Evolutionary conservation across 192 early-diverging fungal species (phyloP).

Genomic region (Mortierella antarctica): DNA sequence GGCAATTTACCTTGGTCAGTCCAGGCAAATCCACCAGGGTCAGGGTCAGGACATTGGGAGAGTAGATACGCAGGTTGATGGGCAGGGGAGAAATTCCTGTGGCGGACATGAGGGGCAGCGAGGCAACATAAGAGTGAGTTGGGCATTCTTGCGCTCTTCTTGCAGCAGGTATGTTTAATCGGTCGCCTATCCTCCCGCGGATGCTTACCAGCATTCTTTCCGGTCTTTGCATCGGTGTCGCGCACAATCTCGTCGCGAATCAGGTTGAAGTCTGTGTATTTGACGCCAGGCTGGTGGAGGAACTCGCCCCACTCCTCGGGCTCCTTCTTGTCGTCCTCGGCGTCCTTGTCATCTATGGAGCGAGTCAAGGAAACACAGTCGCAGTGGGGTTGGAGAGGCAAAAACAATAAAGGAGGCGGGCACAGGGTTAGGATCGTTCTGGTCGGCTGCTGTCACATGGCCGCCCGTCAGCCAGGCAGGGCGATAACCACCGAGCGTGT

Average conservation of each 20-base stretch:
- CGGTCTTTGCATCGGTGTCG: constrained; percentile 92
- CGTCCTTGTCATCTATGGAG: constrained; percentile 1
- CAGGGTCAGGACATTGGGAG: constrained; percentile 97
- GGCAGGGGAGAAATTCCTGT: constrained; percentile 91
- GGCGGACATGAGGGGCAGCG: too few species aligned
- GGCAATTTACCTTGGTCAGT: constrained; percentile 81
- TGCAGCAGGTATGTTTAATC: not conserved
- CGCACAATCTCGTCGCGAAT: constrained; percentile 96
- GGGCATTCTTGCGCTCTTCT: not conserved
- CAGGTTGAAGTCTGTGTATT: constrained; percentile 96
- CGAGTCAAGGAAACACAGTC: not conserved
- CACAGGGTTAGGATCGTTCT: too few species aligned
- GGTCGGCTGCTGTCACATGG: too few species aligned
- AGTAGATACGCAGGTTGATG: constrained; percentile 97
- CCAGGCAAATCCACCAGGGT: constrained; percentile 99
- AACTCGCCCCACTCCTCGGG: constrained; percentile 99
- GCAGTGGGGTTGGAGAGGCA: too few species aligned
- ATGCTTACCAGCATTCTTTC: constrained; percentile 72
- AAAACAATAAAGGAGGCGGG: too few species aligned
- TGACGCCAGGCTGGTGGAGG: constrained; percentile 95
- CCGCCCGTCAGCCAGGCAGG: too few species aligned
- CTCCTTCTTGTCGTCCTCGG: constrained; percentile 62
- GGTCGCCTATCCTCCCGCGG: not conserved
- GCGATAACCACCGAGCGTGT: too few species aligned
- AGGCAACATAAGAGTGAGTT: not conserved